Conservation (phyloP, 331 rosid genomes). For the Prunus yedoensis region DNA sequence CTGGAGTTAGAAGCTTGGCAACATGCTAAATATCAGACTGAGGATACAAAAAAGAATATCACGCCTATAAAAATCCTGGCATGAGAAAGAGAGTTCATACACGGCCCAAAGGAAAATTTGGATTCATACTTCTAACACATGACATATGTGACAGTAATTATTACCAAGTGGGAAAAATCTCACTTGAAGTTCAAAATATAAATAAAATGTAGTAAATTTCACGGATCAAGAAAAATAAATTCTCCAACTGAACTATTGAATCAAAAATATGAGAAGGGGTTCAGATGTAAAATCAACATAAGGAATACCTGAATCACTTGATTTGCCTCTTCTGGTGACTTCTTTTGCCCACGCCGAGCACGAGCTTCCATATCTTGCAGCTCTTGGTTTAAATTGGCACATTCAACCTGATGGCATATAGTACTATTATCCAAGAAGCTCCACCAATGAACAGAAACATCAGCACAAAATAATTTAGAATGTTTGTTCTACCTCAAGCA, state of each 20-base stretch:
- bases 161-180: not conserved
- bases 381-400: slow-evolving; percentile 92
- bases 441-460: slow-evolving; percentile 6
- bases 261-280: not conserved
- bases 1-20: too few relatives aligned
- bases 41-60: too few relatives aligned
- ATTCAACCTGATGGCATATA: slow-evolving; percentile 70
- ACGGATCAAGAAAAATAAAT: too few relatives aligned
- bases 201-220: not conserved
- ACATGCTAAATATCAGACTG: too few relatives aligned
- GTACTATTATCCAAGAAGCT: slow-evolving; percentile 18
- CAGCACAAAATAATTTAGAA: not conserved
- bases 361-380: slow-evolving; percentile 94
- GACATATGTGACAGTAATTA: not conserved
- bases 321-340: slow-evolving; percentile 85
- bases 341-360: slow-evolving; percentile 84
- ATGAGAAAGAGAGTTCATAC: too few relatives aligned
- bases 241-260: too few relatives aligned
- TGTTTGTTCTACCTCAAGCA: slow-evolving; percentile 80
- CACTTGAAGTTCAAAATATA: not conserved
- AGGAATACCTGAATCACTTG: slow-evolving; percentile 81
- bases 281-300: not conserved
- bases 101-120: too few relatives aligned
- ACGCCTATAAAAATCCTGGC: too few relatives aligned
- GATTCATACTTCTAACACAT: too few relatives aligned